Percentiles rank a stretch among this genome's conserved stretches.
These are phyloP conservation scores for Hemisphaericaspora xylanilytica DNA, from an alignment of 1,139 yeast genomes.

Conservation along the genomic window DNA sequence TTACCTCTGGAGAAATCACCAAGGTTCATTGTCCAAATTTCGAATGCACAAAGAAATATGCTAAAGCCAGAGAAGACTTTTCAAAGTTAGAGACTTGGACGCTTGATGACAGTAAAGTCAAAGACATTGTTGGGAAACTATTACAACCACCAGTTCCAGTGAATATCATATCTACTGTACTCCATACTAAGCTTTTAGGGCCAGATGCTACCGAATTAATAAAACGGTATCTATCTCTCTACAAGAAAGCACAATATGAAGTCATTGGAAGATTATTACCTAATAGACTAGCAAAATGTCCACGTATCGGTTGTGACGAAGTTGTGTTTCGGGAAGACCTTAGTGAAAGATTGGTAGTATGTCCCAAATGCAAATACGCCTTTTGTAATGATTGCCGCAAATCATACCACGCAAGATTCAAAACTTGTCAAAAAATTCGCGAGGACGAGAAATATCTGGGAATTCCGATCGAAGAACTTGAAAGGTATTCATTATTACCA, in stretches of 20 bases:
- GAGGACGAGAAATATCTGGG: slow-evolving; percentile 22
- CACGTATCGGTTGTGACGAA: slow-evolving; percentile 41
- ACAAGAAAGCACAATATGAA: slow-evolving; percentile 38
- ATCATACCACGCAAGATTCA: slow-evolving; percentile 65
- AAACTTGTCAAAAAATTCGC: slow-evolving; percentile 32
- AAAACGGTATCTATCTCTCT: slow-evolving; percentile 38
- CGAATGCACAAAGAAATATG: slow-evolving; percentile 35
- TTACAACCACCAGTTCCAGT: slow-evolving; percentile 39
- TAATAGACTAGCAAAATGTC: slow-evolving; percentile 51
- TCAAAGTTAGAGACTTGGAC: slow-evolving; percentile 21
- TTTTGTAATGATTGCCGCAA: slow-evolving; percentile 60
- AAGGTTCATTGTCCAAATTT: slow-evolving; percentile 62
- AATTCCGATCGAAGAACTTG: slow-evolving; percentile 45
- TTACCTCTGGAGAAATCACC: slow-evolving; percentile 50
- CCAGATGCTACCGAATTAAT: slow-evolving; percentile 23
- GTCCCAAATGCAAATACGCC: slow-evolving; percentile 53
- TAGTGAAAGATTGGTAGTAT: slow-evolving; percentile 53
- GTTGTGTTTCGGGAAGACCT: slow-evolving; percentile 48
- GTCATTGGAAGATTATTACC: slow-evolving; percentile 48
- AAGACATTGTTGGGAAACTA: slow-evolving; percentile 27
- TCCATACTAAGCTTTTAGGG: slow-evolving; percentile 16
- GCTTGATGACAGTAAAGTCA: slow-evolving; percentile 19
- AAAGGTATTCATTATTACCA: slow-evolving; percentile 31
- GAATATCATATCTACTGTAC: slow-evolving; percentile 27
- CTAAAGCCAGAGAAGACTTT: slow-evolving; percentile 18